Evolutionary conservation across 2,329 filamentous ascomycete species (phyloP).

Genomic region (Aspergillus viridinutans): DNA sequence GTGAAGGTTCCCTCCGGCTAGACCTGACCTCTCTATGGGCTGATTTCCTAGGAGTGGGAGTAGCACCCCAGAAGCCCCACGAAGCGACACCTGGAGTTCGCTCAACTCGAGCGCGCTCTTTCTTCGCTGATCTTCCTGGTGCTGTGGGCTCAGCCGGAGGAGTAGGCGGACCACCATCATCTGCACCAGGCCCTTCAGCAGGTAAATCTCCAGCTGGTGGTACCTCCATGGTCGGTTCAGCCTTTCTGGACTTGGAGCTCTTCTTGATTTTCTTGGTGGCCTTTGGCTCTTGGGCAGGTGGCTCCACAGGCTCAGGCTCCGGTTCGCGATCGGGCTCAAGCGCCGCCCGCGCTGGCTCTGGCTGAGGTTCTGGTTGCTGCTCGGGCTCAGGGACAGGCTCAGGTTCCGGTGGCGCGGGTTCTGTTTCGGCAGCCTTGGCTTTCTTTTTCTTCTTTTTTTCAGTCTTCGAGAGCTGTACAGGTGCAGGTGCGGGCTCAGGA

Average conservation of each 20-base stretch:
- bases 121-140: conserved; percentile 58
- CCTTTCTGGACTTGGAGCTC: conserved; percentile 11
- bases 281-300: neutral
- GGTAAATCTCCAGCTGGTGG: conserved; percentile 46
- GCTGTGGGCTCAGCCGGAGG: conserved; percentile 52
- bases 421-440: conserved; percentile 22
- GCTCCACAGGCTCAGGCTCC: conserved; percentile 19
- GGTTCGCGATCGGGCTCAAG: conserved; percentile 26
- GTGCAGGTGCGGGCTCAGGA: conserved; percentile 13
- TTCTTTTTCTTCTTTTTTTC: conserved; percentile 29
- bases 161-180: conserved; percentile 40
- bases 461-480: conserved; percentile 22
- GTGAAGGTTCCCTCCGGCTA: conserved; percentile 35
- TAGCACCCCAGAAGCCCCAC: conserved; percentile 72
- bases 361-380: conserved; percentile 9
- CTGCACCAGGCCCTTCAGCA: conserved; percentile 17
- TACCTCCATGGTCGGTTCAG: conserved; percentile 40
- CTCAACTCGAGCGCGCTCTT: conserved; percentile 71
- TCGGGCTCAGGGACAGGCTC: conserved; percentile 20
- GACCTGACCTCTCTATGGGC: conserved; percentile 47
- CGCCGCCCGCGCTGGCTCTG: conserved; percentile 6
- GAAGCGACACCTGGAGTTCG: conserved; percentile 63
- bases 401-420: conserved; percentile 30
- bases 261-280: conserved; percentile 34
- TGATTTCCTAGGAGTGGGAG: conserved; percentile 45